Evolutionary conservation across 2,329 filamentous ascomycete species (phyloP).

Genomic region (Hansfordia pulvinata): DNA sequence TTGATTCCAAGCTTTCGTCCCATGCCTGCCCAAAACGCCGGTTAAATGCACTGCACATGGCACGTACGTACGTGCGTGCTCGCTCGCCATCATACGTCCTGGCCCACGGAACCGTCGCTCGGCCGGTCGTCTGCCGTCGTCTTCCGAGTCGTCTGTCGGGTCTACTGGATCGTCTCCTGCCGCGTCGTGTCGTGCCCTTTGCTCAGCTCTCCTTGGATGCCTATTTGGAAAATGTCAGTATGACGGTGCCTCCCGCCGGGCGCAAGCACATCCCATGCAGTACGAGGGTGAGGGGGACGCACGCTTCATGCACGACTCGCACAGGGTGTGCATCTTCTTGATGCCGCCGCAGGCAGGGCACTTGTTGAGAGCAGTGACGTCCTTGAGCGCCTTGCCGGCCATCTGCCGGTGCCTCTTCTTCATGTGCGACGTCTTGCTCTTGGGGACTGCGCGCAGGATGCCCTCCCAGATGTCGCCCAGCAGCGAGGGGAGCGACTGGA

Average conservation of each 20-base stretch:
- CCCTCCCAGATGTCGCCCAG: slow-evolving; percentile 84
- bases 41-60: too few relatives aligned
- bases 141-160: too few relatives aligned
- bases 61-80: too few relatives aligned
- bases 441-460: slow-evolving; percentile 81
- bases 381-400: slow-evolving; percentile 89
- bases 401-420: slow-evolving; percentile 89
- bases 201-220: slow-evolving; percentile 11
- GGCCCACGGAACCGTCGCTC: too few relatives aligned
- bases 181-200: too few relatives aligned
- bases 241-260: too few relatives aligned
- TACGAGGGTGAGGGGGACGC: slow-evolving; percentile 19
- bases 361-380: slow-evolving; percentile 74
- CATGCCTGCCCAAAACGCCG: too few relatives aligned
- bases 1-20: too few relatives aligned
- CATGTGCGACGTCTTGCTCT: slow-evolving; percentile 97
- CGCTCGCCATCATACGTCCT: too few relatives aligned
- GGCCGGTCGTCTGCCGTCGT: too few relatives aligned
- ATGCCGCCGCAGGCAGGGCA: slow-evolving; percentile 79
- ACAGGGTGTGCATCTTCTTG: slow-evolving; percentile 83
- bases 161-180: too few relatives aligned
- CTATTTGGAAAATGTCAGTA: too few relatives aligned
- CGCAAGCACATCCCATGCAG: slow-evolving; percentile 1
- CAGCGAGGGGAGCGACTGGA: slow-evolving; percentile 54
- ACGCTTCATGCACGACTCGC: slow-evolving; percentile 78